Evolutionary conservation across 148 eudicot genomes (phyloP).

Genomic region (Limonium bicolor): DNA sequence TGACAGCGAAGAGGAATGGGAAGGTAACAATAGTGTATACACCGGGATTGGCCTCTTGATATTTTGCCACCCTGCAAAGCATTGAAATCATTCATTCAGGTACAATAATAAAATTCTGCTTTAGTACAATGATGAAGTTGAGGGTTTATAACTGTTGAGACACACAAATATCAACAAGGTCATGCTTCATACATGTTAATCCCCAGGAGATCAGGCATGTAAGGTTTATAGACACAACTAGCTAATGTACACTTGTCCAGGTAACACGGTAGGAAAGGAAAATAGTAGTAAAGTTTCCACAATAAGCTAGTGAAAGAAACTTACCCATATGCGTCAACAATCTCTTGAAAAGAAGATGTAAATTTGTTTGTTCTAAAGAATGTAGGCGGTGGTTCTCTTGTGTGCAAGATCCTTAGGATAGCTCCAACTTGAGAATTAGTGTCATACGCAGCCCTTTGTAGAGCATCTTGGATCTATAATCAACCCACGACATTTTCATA

Average conservation of each 20-base stretch:
- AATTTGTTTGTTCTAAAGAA: conserved; percentile 82
- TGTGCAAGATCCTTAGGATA: conserved; percentile 66
- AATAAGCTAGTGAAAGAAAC: conserved; percentile 7
- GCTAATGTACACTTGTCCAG: too few species aligned
- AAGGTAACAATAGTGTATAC: conserved; percentile 38
- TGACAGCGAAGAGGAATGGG: conserved; percentile 52
- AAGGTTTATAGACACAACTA: too few species aligned
- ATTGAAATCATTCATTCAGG: background rate
- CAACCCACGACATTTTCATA: too few species aligned
- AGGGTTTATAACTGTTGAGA: too few species aligned
- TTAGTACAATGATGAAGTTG: too few species aligned
- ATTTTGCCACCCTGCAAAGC: conserved; percentile 34
- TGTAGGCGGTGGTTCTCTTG: conserved; percentile 88
- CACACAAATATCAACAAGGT: too few species aligned
- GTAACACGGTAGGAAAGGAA: too few species aligned
- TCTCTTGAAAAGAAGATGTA: conserved; percentile 69
- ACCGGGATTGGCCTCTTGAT: conserved; percentile 49
- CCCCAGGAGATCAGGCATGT: too few species aligned
- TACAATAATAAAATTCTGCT: too few species aligned
- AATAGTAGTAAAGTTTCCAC: background rate
- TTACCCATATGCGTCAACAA: conserved; percentile 98
- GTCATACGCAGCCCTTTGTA: conserved; percentile 65
- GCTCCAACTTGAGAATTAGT: conserved; percentile 96
- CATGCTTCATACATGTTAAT: too few species aligned
- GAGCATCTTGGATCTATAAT: conserved; percentile 85